Base-by-base conservation (phyloP, 768 basidiomycete species). In the Serendipita sp. region DNA sequence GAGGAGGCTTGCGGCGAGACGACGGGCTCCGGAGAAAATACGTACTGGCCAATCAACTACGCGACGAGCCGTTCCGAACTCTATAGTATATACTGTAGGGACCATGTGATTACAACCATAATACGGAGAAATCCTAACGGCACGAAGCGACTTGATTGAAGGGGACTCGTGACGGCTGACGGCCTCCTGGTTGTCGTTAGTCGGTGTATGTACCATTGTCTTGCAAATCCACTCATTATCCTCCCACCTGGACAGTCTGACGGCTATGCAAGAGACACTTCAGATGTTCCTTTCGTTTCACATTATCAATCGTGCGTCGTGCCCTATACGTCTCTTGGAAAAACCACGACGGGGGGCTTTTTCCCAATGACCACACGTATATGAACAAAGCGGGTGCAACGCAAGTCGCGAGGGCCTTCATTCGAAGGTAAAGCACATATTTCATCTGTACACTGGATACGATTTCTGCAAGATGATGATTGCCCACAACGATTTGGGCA, bases 321-420 rank as follows among this genome's bases (percentile, higher is more conserved):
- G 56, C 74, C 75, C 15, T 80, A 76, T 67, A 68, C 77, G 38
- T 68, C 70, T 34, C 71, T 78, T 8, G 79, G 80, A 15, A 69
- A 77, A 67, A 71, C 63, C 1, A 68, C 75, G n/a, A 73, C 75
- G 11, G 73, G 72, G 32, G 72, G 76, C 1, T 81, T 70, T 65
- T 81, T 74, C 66, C 79, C 79, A 70, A 75, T 58, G 79, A 81
- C 60, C 78, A 80, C 66, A 79, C 77, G 2, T 79, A 81, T 67
- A 81, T 79, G 1, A 72, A 72, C 7, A 70, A 75, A 2, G 71
- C 74, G 15, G 80, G 78, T 36, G 81, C 81, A 1, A 75, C 75
- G 46, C 74, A 78, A 3, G 80, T 81, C 1, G 79, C 80, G 0
- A 70, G 78, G 67, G 76, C 80, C 11, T 81, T 81, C 67, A 74